Evolutionary conservation across 345 rosid species (phyloP).

Genomic region (Rhizophora mangle): DNA sequence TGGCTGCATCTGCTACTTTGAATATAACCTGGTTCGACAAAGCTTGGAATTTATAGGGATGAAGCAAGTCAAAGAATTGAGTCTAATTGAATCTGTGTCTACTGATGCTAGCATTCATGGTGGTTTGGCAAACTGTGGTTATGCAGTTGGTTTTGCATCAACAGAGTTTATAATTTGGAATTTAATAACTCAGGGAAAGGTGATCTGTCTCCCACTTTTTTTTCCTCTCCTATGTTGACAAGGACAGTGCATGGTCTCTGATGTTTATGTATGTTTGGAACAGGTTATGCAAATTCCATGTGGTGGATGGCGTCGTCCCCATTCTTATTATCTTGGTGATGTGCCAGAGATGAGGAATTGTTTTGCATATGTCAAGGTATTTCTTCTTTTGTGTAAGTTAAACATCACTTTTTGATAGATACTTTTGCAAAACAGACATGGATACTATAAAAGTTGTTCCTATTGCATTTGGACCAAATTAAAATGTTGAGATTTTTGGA

Average conservation of each 20-base stretch:
- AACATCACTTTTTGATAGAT: too few relatives aligned
- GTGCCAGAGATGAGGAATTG: conserved; percentile 65
- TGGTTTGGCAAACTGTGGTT: conserved; percentile 46
- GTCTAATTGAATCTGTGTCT: conserved; percentile 63
- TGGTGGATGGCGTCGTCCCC: conserved; percentile 99
- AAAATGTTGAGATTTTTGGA: too few relatives aligned
- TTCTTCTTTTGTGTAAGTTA: conserved; percentile 6
- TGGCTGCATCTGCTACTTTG: conserved; percentile 92
- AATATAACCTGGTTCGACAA: conserved; percentile 54
- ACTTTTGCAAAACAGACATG: too few relatives aligned
- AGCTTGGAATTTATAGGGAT: conserved; percentile 76
- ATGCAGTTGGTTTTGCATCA: conserved; percentile 91
- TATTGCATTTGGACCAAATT: too few relatives aligned
- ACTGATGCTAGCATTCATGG: conserved; percentile 28
- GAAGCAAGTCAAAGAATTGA: conserved; percentile 90
- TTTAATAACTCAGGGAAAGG: conserved; percentile 72
- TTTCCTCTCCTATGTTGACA: neutral
- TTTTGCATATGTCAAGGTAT: conserved; percentile 91
- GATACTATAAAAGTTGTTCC: too few relatives aligned
- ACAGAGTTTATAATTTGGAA: conserved; percentile 85
- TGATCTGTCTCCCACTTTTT: conserved; percentile 19
- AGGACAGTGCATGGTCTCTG: conserved; percentile 8
- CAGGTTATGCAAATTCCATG: conserved; percentile 92
- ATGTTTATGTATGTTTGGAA: conserved; percentile 30
- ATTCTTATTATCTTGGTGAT: conserved; percentile 76